phyloP scores from a whole-genome alignment of 2,329 filamentous ascomycete species.

The Epichloe uncinata region DNA sequence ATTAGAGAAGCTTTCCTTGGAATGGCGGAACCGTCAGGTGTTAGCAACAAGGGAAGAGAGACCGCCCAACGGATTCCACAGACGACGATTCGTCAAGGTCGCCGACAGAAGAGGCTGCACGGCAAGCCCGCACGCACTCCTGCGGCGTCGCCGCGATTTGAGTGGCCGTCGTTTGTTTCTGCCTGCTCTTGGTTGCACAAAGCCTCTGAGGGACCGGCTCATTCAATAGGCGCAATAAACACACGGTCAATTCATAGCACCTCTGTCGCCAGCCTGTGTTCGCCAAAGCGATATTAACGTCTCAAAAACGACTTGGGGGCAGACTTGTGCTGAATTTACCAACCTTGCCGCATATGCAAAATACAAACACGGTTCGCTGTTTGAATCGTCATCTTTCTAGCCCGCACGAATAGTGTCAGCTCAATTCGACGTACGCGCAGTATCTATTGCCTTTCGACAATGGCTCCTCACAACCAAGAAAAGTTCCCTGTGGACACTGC shows the following conservation, averaged over 20 bases:
- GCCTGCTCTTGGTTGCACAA: neutral
- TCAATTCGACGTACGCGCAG: neutral
- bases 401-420: neutral
- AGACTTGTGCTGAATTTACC: neutral
- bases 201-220: neutral
- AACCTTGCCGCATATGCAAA: no score
- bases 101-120: neutral
- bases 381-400: neutral
- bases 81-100: neutral
- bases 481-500: slow-evolving; percentile 3
- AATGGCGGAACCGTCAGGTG: no score
- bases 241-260: neutral
- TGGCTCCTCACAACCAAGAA: neutral
- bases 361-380: neutral
- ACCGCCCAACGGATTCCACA: neutral
- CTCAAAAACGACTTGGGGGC: neutral
- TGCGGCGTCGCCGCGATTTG: neutral
- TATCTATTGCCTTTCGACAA: neutral
- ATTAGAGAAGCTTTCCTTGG: neutral
- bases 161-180: neutral
- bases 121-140: neutral
- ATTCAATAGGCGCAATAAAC: neutral
- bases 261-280: neutral
- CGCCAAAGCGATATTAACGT: neutral
- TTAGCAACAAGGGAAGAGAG: neutral